Evolutionary conservation across 305 asterid species (phyloP), one percentile per base, ranked within the genome.

Genomic region (Galium porrigens): DNA sequence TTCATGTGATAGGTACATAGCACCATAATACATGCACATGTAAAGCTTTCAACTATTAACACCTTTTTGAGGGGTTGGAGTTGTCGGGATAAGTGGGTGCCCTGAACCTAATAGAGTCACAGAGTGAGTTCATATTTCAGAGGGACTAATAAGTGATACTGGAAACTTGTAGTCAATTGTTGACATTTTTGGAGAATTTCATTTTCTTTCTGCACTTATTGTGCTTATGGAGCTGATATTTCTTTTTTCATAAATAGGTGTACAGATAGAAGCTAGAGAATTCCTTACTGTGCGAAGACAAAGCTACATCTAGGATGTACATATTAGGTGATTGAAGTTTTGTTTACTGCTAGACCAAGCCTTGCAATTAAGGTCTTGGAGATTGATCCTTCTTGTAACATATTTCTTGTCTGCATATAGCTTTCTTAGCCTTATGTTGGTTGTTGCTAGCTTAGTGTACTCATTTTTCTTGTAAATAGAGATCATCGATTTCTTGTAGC

Each of bases 1-100:
- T 81, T 71, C 71, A 77, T 68, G 82, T 78, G 78, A 72, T 80
- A 74, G 88, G 82, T 78, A 65, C 53, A 37, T 36, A 61, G n/a
- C 53, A 33, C 15, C 29, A 39, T n/a, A 64, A 6, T 2, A 62
- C 6, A 49, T 59, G 2, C n/a, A 6, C 11, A 48, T 22, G 27
- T 17, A 37, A 36, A 29, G 30, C 11, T 29, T 8, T 63, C 1
- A 20, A 33, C 14, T 55, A 42, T 10, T 39, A 25, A 22, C 58
- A 32, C 27, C 18, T 54, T 54, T 30, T 14, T 18, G 62, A 34
- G 37, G 60, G 60, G 6, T 63, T 53, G 22, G 5, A 12, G 57
- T 29, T 27, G 20, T 17, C 2, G 25, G 10, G 15, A 10, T 27
- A 20, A n/a, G 37, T 10, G 49, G 18, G 33, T 17, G 63, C 63